These are phyloP conservation scores for Polytrichum formosum DNA, from an alignment of 225 moss, liverwort and hornwort genomes.

Conservation along the genomic window DNA sequence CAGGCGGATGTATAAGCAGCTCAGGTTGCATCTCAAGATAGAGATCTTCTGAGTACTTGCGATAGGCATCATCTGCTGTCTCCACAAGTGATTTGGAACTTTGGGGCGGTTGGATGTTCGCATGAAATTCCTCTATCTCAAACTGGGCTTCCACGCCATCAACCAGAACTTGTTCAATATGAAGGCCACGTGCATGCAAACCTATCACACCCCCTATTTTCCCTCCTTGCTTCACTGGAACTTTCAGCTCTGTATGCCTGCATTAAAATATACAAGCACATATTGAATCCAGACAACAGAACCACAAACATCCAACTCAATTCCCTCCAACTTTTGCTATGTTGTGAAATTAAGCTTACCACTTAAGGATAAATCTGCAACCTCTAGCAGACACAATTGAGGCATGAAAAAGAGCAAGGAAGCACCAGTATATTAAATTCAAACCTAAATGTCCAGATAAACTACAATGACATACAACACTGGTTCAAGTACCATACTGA, in stretches of 20 bases:
- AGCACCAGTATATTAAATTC: neutral
- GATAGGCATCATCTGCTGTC: slow-evolving; percentile 77
- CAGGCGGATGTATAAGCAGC: slow-evolving; percentile 60
- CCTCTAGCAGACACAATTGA: no score
- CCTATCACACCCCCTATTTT: slow-evolving; percentile 70
- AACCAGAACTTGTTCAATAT: slow-evolving; percentile 81
- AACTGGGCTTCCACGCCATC: slow-evolving; percentile 72
- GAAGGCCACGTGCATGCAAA: slow-evolving; percentile 76
- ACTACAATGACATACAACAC: no score
- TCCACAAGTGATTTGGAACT: slow-evolving; percentile 50
- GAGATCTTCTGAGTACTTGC: slow-evolving; percentile 66
- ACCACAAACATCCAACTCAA: no score
- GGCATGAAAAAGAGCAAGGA: neutral
- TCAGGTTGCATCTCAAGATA: slow-evolving; percentile 81
- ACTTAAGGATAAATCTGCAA: no score
- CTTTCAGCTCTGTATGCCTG: slow-evolving; percentile 91
- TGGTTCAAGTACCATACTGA: no score
- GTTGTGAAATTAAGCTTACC: no score
- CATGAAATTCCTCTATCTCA: slow-evolving; percentile 25
- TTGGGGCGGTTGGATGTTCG: slow-evolving; percentile 27
- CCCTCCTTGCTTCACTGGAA: slow-evolving; percentile 59
- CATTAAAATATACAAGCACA: slow-evolving; percentile 3
- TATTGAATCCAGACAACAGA: neutral
- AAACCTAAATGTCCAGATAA: no score
- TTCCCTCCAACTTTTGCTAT: no score